phyloP scores from a whole-genome alignment of 1,139 yeast genomes.

The Casaregolazyma suthepensis region DNA sequence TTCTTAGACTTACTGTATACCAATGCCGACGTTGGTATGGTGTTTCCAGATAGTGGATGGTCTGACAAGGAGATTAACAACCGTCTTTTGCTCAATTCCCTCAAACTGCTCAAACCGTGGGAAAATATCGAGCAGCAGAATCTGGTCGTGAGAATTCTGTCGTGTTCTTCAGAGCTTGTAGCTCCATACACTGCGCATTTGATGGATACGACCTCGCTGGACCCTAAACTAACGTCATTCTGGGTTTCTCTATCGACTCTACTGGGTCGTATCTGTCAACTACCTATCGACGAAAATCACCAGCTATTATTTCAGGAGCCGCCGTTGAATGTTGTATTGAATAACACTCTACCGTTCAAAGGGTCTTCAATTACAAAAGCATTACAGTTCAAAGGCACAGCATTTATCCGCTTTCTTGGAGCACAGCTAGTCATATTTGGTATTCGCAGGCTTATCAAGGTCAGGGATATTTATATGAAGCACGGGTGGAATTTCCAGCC shows the following conservation, averaged over 20 bases:
- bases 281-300: conserved; percentile 34
- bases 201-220: conserved; percentile 46
- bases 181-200: conserved; percentile 60
- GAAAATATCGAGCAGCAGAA: conserved; percentile 60
- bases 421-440: conserved; percentile 53
- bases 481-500: conserved; percentile 38
- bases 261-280: conserved; percentile 50
- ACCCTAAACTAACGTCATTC: conserved; percentile 69
- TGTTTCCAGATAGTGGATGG: conserved; percentile 54
- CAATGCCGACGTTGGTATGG: conserved; percentile 53
- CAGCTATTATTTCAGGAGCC: conserved; percentile 25
- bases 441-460: conserved; percentile 45
- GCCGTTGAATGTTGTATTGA: conserved; percentile 36
- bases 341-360: conserved; percentile 64
- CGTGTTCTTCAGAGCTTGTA: conserved; percentile 59
- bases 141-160: conserved; percentile 48
- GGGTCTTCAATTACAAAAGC: conserved; percentile 54
- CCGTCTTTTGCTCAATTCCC: conserved; percentile 55
- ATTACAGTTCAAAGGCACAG: conserved; percentile 44
- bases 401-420: conserved; percentile 59
- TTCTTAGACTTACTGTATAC: conserved; percentile 50
- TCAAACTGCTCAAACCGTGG: conserved; percentile 74
- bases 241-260: conserved; percentile 74
- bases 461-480: conserved; percentile 37
- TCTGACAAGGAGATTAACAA: conserved; percentile 44